These are phyloP conservation scores for Aspergillus avenaceus DNA, from an alignment of 495 filamentous ascomycete genomes.

Conservation along the genomic window DNA sequence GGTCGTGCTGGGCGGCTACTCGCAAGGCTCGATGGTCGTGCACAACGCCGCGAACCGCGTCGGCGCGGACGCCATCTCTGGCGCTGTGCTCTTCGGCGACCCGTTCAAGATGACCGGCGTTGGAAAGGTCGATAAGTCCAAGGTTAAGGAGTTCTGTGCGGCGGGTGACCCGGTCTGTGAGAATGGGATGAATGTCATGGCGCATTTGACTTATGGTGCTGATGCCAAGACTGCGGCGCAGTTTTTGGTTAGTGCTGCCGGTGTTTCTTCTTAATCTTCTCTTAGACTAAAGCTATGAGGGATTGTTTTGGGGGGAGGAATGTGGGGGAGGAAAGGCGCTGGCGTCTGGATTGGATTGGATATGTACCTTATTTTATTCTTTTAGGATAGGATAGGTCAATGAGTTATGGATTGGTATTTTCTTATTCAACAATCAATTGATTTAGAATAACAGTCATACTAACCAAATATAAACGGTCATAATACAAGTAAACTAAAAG, in stretches of 20 bases:
- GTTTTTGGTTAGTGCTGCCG: constrained; percentile 37
- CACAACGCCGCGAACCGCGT: constrained; percentile 45
- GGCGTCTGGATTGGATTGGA: neutral
- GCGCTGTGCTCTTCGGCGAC: constrained; percentile 56
- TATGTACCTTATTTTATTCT: too few relatives aligned
- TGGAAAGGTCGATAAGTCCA: constrained; percentile 36
- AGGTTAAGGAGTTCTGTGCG: constrained; percentile 51
- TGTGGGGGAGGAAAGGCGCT: neutral
- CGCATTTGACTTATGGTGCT: constrained; percentile 49
- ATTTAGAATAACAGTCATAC: too few relatives aligned
- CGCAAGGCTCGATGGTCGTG: constrained; percentile 50
- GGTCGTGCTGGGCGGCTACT: constrained; percentile 59
- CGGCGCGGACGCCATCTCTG: constrained; percentile 22
- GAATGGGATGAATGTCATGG: constrained; percentile 45
- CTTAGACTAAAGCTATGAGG: neutral
- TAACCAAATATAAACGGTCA: neutral
- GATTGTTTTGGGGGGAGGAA: too few relatives aligned
- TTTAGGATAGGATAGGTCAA: too few relatives aligned
- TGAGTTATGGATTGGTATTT: too few relatives aligned
- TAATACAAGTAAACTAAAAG: constrained; percentile 7
- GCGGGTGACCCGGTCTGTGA: constrained; percentile 51
- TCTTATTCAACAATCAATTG: too few relatives aligned
- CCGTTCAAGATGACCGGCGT: constrained; percentile 46
- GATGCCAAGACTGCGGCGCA: constrained; percentile 46
- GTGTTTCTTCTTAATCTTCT: constrained; percentile 1